phyloP scores from a whole-genome alignment of 495 filamentous ascomycete species.

The Trichocladium antarcticum region DNA sequence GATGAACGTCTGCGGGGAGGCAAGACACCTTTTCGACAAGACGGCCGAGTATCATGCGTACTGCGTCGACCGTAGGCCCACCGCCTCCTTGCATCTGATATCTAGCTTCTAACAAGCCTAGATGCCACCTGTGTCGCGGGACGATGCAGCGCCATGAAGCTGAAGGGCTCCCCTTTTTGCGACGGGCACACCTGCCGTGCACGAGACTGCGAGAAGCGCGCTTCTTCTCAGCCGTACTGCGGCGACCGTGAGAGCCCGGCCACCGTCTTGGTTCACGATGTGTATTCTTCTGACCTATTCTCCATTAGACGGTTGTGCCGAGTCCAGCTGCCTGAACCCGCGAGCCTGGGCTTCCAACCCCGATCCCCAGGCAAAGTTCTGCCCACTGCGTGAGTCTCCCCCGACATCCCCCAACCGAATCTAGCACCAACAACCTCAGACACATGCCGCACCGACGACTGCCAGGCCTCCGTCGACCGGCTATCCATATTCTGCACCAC shows the following conservation, averaged over 20 bases:
- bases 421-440: slow-evolving; percentile 2
- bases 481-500: slow-evolving; percentile 14
- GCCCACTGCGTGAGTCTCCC: slow-evolving; percentile 14
- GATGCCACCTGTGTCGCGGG: slow-evolving; percentile 21
- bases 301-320: slow-evolving; percentile 13
- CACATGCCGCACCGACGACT: slow-evolving; percentile 16
- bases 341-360: not conserved
- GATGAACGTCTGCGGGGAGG: slow-evolving; percentile 11
- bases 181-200: slow-evolving; percentile 21
- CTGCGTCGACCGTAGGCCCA: slow-evolving; percentile 22
- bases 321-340: slow-evolving; percentile 1
- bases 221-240: slow-evolving; percentile 15
- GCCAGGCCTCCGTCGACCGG: slow-evolving; percentile 12
- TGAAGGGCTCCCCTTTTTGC: slow-evolving; percentile 15
- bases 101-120: not conserved
- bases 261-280: not conserved
- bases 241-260: slow-evolving; percentile 18
- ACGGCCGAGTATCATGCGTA: slow-evolving; percentile 19
- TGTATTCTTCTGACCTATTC: not conserved
- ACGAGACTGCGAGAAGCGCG: slow-evolving; percentile 18
- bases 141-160: slow-evolving; percentile 15
- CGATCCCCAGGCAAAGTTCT: slow-evolving; percentile 4
- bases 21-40: slow-evolving; percentile 6
- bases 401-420: too few relatives aligned
- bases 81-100: not conserved